Evolutionary conservation across 2,329 filamentous ascomycete genomes (phyloP).

Genomic region (Cryphonectria naterciae): DNA sequence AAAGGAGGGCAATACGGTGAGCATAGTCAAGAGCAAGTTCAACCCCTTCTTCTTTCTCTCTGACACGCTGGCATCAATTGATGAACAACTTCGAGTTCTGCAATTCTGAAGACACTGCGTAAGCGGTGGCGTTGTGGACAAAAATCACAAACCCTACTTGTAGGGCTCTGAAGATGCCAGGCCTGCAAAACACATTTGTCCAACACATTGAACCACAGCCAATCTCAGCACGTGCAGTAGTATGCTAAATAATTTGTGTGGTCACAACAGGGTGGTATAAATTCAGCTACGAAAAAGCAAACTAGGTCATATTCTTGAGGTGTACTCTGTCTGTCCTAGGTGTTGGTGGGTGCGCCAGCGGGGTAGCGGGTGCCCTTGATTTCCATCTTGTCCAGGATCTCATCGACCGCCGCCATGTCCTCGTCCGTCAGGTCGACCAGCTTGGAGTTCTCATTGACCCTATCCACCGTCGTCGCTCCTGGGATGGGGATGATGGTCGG

Average conservation of each 20-base stretch:
- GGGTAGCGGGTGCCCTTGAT: slow-evolving; percentile 55
- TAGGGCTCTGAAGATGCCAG: slow-evolving; percentile 24
- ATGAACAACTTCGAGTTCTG: slow-evolving; percentile 31
- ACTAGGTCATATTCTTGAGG: too few relatives aligned
- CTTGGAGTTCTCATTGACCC: slow-evolving; percentile 65
- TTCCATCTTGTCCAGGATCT: slow-evolving; percentile 52
- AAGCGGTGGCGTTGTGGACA: slow-evolving; percentile 26
- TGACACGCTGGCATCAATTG: slow-evolving; percentile 21
- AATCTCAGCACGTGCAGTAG: background rate
- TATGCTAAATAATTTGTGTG: background rate
- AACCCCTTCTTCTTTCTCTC: background rate
- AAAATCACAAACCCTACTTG: slow-evolving; percentile 22
- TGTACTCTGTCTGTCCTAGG: slow-evolving; percentile 34
- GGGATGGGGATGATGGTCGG: slow-evolving; percentile 68
- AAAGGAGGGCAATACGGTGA: background rate
- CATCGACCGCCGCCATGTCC: slow-evolving; percentile 56
- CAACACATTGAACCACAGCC: background rate
- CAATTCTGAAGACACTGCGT: slow-evolving; percentile 30
- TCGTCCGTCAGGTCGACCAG: slow-evolving; percentile 52
- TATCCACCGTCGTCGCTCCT: slow-evolving; percentile 59
- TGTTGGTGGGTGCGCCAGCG: slow-evolving; percentile 40
- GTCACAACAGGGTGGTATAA: background rate
- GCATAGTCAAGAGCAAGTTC: background rate
- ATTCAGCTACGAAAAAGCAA: background rate
- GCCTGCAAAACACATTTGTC: background rate